Evolutionary conservation across 2,329 filamentous ascomycete species (phyloP), one percentile per base, ranked within the genome.

Genomic region (Aspergillus chevalieri): DNA sequence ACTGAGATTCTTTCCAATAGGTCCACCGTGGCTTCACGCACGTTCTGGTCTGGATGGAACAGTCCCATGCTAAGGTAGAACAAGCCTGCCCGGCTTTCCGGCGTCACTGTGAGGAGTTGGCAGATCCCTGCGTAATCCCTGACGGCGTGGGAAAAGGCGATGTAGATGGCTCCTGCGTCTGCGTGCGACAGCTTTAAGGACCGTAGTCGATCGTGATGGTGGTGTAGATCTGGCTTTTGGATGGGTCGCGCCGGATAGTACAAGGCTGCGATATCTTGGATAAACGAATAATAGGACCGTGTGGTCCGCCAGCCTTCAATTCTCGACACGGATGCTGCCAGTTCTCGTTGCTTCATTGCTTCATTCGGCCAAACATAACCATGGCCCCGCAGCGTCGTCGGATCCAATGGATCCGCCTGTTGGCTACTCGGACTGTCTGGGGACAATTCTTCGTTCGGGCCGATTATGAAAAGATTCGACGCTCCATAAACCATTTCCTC

Each of bases 261-360:
- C 53, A 66, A 64, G 36, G 67, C 59, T 17, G 70, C 68, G n/a
- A 72, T 67, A 50, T 72, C 88, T 75, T 95, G 89, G 55, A 97
- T 92, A 65, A 89, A 97, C 57, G 88, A 90, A 72, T 94, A 95
- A 66, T 98, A 98, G 63, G 89, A 95, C 52, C 93, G 80, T 1
- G 93, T 97, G 56, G 89, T 94, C 58, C 93, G 84, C 93, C 93
- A 98, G 49, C 92, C 93, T 73, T 98, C 93, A 53, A 98, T 94
- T 49, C 93, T 81, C 50, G 88, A 89, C 43, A 93, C 89, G 53
- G 95, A 95, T 3, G 90, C 92, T 14, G 90, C 87, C 34, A 98
- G 80, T 70, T 98, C 93, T 60, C 85, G 86, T 60, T 87, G 80
- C 69, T 89, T 92, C 6, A 85, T 79, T 38, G 77, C 74, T 49